Conservation (phyloP, 2,329 filamentous ascomycete genomes). For the Neonectria hederae region DNA sequence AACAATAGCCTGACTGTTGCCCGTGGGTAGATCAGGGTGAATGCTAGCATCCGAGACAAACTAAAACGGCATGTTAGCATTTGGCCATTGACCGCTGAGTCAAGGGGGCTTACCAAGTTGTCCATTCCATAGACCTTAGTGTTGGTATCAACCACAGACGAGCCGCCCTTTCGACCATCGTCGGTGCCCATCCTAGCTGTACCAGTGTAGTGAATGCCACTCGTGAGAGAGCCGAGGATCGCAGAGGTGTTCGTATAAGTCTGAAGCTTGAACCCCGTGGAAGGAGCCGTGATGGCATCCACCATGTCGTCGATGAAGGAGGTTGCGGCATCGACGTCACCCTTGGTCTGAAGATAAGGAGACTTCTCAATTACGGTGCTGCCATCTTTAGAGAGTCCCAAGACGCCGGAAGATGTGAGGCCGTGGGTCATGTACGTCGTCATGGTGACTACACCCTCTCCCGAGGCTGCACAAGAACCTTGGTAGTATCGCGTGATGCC, state of each 20-base stretch:
- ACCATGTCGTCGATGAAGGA: constrained; percentile 70
- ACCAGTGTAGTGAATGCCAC: constrained; percentile 60
- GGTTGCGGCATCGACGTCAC: constrained; percentile 71
- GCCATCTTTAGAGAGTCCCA: constrained; percentile 66
- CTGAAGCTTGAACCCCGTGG: constrained; percentile 23
- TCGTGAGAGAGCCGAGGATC: constrained; percentile 45
- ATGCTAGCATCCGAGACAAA: constrained; percentile 74
- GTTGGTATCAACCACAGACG: constrained; percentile 68
- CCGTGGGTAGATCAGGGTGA: constrained; percentile 73
- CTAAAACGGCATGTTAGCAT: background rate
- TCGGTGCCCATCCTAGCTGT: constrained; percentile 69
- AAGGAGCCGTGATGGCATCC: constrained; percentile 55
- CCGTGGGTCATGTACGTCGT: constrained; percentile 72
- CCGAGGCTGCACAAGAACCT: constrained; percentile 72
- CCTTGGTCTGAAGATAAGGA: constrained; percentile 67
- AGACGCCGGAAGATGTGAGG: constrained; percentile 66
- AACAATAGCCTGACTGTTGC: constrained; percentile 72
- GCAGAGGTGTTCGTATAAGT: constrained; percentile 41
- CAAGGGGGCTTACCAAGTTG: constrained; percentile 55
- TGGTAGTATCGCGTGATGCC: constrained; percentile 71
- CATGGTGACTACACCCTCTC: constrained; percentile 61
- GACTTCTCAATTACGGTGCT: constrained; percentile 66
- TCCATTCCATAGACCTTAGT: constrained; percentile 72
- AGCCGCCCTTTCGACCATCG: constrained; percentile 61
- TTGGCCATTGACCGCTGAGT: accelerated